Evolutionary conservation across 1,284 basidiomycete species (phyloP), one percentile per base, ranked within the genome.

Genomic region (Mycena citricolor): DNA sequence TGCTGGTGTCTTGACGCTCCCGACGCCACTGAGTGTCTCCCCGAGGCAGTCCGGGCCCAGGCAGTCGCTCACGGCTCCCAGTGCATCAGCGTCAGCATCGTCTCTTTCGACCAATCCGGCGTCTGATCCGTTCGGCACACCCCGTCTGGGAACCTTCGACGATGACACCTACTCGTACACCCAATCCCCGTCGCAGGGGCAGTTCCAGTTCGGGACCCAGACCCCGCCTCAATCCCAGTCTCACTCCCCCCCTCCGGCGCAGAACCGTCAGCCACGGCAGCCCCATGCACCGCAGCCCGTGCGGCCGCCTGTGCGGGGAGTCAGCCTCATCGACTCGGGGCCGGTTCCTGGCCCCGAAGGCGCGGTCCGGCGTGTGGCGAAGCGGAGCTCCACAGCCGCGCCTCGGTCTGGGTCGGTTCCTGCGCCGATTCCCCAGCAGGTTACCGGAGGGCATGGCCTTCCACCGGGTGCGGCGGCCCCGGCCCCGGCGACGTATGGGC

Each of bases 321-420:
- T 94, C 24, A 83, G 81, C 39, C 63, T 94, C 46, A 77, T 78
- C 36, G 91, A 94, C 57, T 71, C 77, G 53, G 91, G 91, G 12
- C 88, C 87, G 35, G 86, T 92, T 2, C 81, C 86, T 34, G 77
- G 77, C 22, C 79, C 83, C 5, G 83, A 88, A 4, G 84, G 81
- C 29, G 50, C 39, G 2, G 87, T 89, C 13, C 76, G 87, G 28
- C 68, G 87, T 44, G 82, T 90, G 16, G 73, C 83, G 36, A 69
- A 84, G 54, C 77, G 73, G 29, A 59, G 67, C 5, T 65, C 64
- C 50, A 33, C 49, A 29, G 20, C 37, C 24, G 25, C 25, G 32
- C 4, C 40, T 44, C 26, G 30, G 54, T 71, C 76, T 53, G 90
- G 90, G 10, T 87, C 86, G 38, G 85, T 92, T 2, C 80, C 85